Evolutionary conservation across 768 basidiomycete species (phyloP).

Genomic region (Termitomyces sp.): DNA sequence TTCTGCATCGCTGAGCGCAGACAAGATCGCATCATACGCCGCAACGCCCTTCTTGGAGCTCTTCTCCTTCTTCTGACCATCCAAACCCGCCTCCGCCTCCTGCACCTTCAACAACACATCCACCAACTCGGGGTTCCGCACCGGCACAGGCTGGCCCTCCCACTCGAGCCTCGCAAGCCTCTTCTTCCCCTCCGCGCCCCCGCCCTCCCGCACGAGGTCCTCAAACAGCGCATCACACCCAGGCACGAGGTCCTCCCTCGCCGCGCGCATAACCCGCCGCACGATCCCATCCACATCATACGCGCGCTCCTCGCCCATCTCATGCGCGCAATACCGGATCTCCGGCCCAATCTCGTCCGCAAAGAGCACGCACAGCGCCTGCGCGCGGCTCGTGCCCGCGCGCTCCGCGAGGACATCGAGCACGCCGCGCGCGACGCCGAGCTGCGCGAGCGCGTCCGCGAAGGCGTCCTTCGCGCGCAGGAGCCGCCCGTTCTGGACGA

Average conservation of each 20-base stretch:
- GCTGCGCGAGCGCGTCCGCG: conserved; percentile 67
- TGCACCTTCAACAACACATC: conserved; percentile 82
- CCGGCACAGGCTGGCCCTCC: conserved; percentile 80
- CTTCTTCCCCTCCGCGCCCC: conserved; percentile 36
- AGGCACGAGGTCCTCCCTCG: conserved; percentile 56
- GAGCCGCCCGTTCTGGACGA: conserved; percentile 80
- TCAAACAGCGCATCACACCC: conserved; percentile 52
- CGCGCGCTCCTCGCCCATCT: conserved; percentile 69
- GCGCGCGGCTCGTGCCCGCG: conserved; percentile 73
- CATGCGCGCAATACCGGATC: conserved; percentile 89
- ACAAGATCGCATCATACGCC: conserved; percentile 81
- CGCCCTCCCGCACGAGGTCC: conserved; percentile 41
- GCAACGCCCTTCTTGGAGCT: conserved; percentile 73
- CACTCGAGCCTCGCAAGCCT: conserved; percentile 61
- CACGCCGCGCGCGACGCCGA: conserved; percentile 72
- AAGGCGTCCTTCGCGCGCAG: conserved; percentile 73
- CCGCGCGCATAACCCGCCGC: too few species aligned
- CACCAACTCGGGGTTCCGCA: conserved; percentile 89
- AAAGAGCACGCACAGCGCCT: conserved; percentile 81
- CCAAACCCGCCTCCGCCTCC: conserved; percentile 61
- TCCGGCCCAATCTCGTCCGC: conserved; percentile 87
- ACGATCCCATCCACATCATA: conserved; percentile 82
- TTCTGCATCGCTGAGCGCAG: conserved; percentile 86
- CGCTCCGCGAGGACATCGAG: conserved; percentile 60
- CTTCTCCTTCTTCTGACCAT: conserved; percentile 23